Conservation (phyloP, 352 stramenopile genomes). For the Phytophthora podocarpi region DNA sequence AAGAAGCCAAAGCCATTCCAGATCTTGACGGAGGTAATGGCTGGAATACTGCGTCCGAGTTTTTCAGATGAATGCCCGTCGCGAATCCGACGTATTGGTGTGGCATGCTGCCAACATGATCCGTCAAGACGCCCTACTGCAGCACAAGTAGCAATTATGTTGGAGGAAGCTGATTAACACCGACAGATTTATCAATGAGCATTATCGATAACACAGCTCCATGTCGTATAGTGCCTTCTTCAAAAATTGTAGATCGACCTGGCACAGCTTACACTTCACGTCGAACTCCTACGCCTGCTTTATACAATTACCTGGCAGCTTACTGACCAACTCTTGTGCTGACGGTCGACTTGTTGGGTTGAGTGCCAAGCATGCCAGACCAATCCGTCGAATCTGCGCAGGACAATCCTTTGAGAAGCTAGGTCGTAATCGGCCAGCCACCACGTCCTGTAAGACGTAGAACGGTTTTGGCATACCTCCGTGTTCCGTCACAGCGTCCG, state of each 20-base stretch:
- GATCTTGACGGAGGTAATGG: conserved; percentile 44
- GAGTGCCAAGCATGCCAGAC: conserved; percentile 25
- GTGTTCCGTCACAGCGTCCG: conserved; percentile 19
- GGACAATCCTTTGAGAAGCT: conserved; percentile 49
- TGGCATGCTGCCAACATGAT: conserved; percentile 49
- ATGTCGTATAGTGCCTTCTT: no score
- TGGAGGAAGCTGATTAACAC: conserved; percentile 10
- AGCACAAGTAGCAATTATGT: conserved; percentile 15
- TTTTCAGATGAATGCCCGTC: conserved; percentile 50
- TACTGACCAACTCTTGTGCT: conserved; percentile 31
- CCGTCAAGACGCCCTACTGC: conserved; percentile 35
- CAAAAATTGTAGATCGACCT: no score
- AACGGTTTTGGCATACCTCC: conserved; percentile 29
- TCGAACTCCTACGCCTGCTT: no score
- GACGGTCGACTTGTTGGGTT: conserved; percentile 36
- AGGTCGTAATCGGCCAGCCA: conserved; percentile 43
- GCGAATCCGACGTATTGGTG: conserved; percentile 40
- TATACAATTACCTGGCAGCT: no score
- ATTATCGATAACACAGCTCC: no score
- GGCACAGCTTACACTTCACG: background rate
- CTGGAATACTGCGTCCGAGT: conserved; percentile 46
- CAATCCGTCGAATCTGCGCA: conserved; percentile 31
- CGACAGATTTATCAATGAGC: no score
- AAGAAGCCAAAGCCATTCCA: conserved; percentile 47
- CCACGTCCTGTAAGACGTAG: conserved; percentile 49